Percentiles rank a stretch among this genome's conserved stretches.
Conservation (phyloP, 495 filamentous ascomycete species). For the Lasiosphaeria miniovina region DNA sequence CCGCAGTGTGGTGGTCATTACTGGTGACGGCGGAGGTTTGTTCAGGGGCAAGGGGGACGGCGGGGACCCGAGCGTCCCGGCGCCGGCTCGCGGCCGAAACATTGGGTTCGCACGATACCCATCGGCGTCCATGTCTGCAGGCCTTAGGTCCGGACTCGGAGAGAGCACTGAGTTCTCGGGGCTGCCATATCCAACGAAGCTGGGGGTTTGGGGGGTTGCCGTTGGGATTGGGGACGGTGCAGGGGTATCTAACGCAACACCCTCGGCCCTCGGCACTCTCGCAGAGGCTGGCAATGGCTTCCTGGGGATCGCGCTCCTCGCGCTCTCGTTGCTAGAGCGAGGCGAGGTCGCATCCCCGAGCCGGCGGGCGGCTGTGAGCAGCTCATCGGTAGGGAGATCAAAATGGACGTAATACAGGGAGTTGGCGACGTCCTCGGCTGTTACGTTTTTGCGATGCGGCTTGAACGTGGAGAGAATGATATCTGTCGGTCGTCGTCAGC, state of each 20-base stretch:
- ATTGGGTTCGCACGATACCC: conserved; percentile 26
- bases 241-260: background rate
- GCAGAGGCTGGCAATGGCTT: conserved; percentile 40
- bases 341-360: conserved; percentile 41
- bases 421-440: conserved; percentile 78
- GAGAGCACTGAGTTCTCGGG: background rate
- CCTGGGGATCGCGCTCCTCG: conserved; percentile 39
- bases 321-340: conserved; percentile 47
- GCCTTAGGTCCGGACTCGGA: background rate
- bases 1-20: background rate
- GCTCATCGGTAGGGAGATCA: conserved; percentile 55
- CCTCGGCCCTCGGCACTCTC: conserved; percentile 15
- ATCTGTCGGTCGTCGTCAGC: conserved; percentile 53
- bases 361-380: conserved; percentile 47
- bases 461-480: conserved; percentile 91
- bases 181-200: background rate
- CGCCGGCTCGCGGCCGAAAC: conserved; percentile 15
- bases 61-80: background rate
- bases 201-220: background rate
- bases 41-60: conserved; percentile 8
- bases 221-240: background rate
- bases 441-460: conserved; percentile 82
- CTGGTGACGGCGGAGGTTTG: conserved; percentile 1
- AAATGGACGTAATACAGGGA: conserved; percentile 91
- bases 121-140: background rate